Evolutionary conservation across 1,139 yeast species (phyloP).

Genomic region (Zygosaccharomyces pseudobailii): DNA sequence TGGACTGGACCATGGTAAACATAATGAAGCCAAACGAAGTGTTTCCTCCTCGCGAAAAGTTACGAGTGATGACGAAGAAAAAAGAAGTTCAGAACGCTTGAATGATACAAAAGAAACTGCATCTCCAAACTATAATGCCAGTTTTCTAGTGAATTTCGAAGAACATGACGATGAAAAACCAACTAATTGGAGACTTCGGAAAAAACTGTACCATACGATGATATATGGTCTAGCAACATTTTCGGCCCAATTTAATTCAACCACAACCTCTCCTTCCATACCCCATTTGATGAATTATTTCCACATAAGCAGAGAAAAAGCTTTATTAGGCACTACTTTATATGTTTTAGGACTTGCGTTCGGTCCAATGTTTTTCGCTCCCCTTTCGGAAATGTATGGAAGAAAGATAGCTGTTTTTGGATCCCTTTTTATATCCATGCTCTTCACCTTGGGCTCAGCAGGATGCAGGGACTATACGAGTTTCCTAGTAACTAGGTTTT

Average conservation of each 20-base stretch:
- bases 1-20: background rate
- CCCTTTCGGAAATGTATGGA: constrained; percentile 42
- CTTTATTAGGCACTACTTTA: constrained; percentile 41
- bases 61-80: background rate
- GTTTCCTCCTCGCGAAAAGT: background rate
- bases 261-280: constrained; percentile 35
- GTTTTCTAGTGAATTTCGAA: too few relatives aligned
- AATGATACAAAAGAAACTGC: too few relatives aligned
- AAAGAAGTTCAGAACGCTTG: too few relatives aligned
- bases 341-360: constrained; percentile 43
- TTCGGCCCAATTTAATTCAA: constrained; percentile 43
- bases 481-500: constrained; percentile 46
- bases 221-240: constrained; percentile 41
- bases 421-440: constrained; percentile 44
- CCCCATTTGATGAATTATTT: constrained; percentile 35
- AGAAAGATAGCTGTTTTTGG: constrained; percentile 42
- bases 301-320: constrained; percentile 32
- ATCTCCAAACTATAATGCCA: too few relatives aligned
- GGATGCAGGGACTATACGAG: constrained; percentile 42
- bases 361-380: constrained; percentile 42
- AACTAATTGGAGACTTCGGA: constrained; percentile 36
- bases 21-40: background rate
- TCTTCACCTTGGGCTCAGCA: constrained; percentile 49
- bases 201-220: constrained; percentile 38
- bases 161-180: constrained; percentile 32